phyloP scores from a whole-genome alignment of 2,329 filamentous ascomycete species.

The Pseudogymnoascus sp. region DNA sequence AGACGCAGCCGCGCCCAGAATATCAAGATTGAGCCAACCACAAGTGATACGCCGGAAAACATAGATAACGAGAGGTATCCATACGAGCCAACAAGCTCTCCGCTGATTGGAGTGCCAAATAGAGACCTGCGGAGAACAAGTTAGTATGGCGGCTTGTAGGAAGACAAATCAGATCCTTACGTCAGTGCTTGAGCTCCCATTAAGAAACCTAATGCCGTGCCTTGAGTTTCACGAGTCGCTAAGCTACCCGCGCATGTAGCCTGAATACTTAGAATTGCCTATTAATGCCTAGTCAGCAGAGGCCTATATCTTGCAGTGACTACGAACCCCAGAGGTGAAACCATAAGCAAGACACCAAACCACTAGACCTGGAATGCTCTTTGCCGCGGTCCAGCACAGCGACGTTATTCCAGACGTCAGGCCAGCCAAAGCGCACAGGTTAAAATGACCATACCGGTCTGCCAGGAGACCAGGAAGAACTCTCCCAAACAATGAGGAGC shows the following conservation, averaged over 20 bases:
- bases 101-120: conserved; percentile 20
- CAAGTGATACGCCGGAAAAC: conserved; percentile 19
- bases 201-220: conserved; percentile 18
- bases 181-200: conserved; percentile 19
- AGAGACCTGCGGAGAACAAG: conserved; percentile 13
- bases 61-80: conserved; percentile 19
- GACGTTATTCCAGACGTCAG: conserved; percentile 16
- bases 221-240: conserved; percentile 17
- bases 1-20: conserved; percentile 15
- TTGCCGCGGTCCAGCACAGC: conserved; percentile 18
- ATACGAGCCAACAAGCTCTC: conserved; percentile 16
- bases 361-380: conserved; percentile 13
- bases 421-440: conserved; percentile 16
- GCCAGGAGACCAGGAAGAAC: conserved; percentile 17
- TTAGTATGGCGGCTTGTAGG: background rate
- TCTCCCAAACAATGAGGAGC: conserved; percentile 17
- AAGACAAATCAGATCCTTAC: conserved; percentile 12
- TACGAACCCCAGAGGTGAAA: conserved; percentile 17
- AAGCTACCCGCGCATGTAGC: conserved; percentile 17
- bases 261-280: conserved; percentile 21
- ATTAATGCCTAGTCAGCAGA: background rate
- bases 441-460: conserved; percentile 17
- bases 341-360: conserved; percentile 18
- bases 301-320: background rate
- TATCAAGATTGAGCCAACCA: conserved; percentile 17